Conservation (phyloP, 768 basidiomycete genomes). For the Naganishia randhawae region DNA sequence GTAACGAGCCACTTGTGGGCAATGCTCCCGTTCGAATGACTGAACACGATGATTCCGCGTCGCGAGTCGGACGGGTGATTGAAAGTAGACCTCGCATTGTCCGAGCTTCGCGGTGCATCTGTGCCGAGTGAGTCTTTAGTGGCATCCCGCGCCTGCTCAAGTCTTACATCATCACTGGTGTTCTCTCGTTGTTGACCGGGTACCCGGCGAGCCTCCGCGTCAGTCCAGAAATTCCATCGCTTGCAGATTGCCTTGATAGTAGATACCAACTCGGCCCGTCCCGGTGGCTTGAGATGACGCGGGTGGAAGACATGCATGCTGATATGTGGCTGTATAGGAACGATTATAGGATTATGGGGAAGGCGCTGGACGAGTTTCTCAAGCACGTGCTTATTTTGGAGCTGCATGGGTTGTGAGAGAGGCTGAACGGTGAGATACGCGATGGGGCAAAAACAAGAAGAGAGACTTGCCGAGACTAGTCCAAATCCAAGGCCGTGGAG, state of each 20-base stretch:
- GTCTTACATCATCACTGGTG: slow-evolving; percentile 7
- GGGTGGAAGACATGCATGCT: slow-evolving; percentile 80
- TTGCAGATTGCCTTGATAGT: slow-evolving; percentile 60
- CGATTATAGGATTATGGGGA: slow-evolving; percentile 67
- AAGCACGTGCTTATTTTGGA: slow-evolving; percentile 61
- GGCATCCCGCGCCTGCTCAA: too few species aligned
- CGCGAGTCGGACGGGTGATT: too few species aligned
- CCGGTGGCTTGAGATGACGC: slow-evolving; percentile 66
- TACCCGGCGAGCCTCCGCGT: not conserved
- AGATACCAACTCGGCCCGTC: slow-evolving; percentile 60
- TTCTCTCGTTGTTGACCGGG: slow-evolving; percentile 25
- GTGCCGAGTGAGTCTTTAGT: too few species aligned
- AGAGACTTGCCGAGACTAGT: slow-evolving; percentile 46
- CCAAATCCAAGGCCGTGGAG: slow-evolving; percentile 87
- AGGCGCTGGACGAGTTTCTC: slow-evolving; percentile 50
- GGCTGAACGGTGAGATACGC: slow-evolving; percentile 1
- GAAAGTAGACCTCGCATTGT: slow-evolving; percentile 30
- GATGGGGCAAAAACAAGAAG: not conserved
- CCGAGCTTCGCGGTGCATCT: too few species aligned
- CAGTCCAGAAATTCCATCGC: slow-evolving; percentile 63
- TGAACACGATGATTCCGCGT: slow-evolving; percentile 70
- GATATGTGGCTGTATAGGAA: slow-evolving; percentile 78
- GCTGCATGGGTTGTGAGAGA: slow-evolving; percentile 57
- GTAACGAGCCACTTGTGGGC: slow-evolving; percentile 87
- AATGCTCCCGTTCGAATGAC: slow-evolving; percentile 87